phyloP scores from a whole-genome alignment of 2,329 filamentous ascomycete species.

The Botrytis galanthina region DNA sequence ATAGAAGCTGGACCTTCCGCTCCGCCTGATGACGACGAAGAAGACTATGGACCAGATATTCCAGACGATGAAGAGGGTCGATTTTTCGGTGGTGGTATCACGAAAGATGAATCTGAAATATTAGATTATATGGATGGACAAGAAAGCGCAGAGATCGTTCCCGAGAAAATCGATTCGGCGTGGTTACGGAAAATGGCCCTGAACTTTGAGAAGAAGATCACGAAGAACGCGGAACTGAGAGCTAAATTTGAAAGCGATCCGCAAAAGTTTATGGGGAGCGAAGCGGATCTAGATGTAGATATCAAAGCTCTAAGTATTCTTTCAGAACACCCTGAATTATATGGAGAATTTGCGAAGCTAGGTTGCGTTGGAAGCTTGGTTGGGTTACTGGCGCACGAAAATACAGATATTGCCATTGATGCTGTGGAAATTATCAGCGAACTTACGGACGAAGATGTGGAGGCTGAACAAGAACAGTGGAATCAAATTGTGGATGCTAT shows the following conservation, averaged over 20 bases:
- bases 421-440: slow-evolving; percentile 87
- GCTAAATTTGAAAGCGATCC: slow-evolving; percentile 81
- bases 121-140: slow-evolving; percentile 82
- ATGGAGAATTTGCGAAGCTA: slow-evolving; percentile 73
- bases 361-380: slow-evolving; percentile 74
- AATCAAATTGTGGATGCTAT: slow-evolving; percentile 67
- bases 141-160: slow-evolving; percentile 46
- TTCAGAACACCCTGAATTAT: slow-evolving; percentile 81
- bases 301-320: slow-evolving; percentile 86
- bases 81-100: slow-evolving; percentile 93
- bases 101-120: slow-evolving; percentile 73
- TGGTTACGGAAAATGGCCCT: slow-evolving; percentile 83
- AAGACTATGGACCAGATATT: slow-evolving; percentile 52
- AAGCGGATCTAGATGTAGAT: slow-evolving; percentile 85
- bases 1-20: slow-evolving; percentile 51
- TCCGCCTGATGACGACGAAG: slow-evolving; percentile 54
- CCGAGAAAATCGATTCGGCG: slow-evolving; percentile 75
- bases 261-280: slow-evolving; percentile 76
- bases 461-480: slow-evolving; percentile 79
- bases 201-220: slow-evolving; percentile 86
- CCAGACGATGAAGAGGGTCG: slow-evolving; percentile 85
- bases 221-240: slow-evolving; percentile 84
- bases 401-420: slow-evolving; percentile 93
- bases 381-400: slow-evolving; percentile 84
- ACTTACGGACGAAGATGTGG: slow-evolving; percentile 89